Base-by-base conservation (phyloP, 371 early-diverging fungal species). In the Lichtheimia corymbifera region DNA sequence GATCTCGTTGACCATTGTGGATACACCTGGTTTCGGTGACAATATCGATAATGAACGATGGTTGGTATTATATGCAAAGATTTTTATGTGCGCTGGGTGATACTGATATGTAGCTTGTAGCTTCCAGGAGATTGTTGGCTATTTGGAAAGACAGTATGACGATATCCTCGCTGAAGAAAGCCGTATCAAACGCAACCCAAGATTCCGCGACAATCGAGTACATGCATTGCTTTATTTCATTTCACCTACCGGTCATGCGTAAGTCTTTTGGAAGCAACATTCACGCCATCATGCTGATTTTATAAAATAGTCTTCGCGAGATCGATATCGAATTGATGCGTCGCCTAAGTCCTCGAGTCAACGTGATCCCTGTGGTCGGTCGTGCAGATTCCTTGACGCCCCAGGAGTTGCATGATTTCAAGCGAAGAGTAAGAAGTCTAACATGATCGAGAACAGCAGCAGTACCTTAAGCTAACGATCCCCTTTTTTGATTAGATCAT, bases 161-260 rank as follows among this genome's bases (percentile, higher is more conserved):
- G 91, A 93, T 57, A 95, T 97, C 65, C 74, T 99, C 55, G 93
- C 94, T 6, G 97, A 99, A 74, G 98, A 99, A 68, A 90, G 90
- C 42, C 73, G 93, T 58, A 91, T 93, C 72, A 89, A 97, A 81
- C 92, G 99, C 72, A 98, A 97, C 76, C 93, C 96, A 40, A 88
- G 96, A 63, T 95, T 95, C 87, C 93, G 93, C 72, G 99, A 98
- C 80, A 93, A 93, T 82, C 91, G 98, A 57, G 91, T 99, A 42
- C 99, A 99, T 75, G 95, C 94, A 4, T 88, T 97, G 18, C 79
- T 99, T 35, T 99, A 99, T 80, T 99, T 98, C 71, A 96, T 99
- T 64, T 83, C 93, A 3, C 98, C 99, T 22, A 96, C 98, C 20
- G 99, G 98, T 20, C 98, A 98, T 83, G 90, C 85, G 86, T 85